phyloP scores from a whole-genome alignment of 208 protist species.

The Leishmania major region DNA sequence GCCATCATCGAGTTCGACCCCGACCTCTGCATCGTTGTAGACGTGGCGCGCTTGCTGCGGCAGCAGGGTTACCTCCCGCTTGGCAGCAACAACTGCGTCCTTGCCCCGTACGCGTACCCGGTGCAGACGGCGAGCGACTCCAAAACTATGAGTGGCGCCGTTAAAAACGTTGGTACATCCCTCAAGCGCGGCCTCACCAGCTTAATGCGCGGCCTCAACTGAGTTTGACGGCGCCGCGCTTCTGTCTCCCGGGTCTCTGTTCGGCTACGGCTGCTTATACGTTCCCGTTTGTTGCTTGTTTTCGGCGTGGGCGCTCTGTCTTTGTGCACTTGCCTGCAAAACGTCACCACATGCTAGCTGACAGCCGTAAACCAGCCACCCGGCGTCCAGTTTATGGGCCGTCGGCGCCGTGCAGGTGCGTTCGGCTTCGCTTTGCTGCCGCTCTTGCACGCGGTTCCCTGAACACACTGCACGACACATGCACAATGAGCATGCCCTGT shows the following conservation, averaged over 20 bases:
- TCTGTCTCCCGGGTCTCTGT: not conserved
- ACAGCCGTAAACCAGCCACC: not conserved
- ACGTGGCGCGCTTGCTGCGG: constrained; percentile 50
- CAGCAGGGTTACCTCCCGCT: constrained; percentile 41
- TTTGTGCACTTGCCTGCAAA: not conserved
- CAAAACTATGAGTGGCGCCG: constrained; percentile 30
- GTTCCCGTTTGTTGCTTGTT: not conserved
- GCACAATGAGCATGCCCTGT: too few relatives aligned
- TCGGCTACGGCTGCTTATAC: not conserved
- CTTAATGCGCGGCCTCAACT: constrained; percentile 73
- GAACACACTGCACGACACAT: too few relatives aligned
- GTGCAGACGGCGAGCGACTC: constrained; percentile 36
- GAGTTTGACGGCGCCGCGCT: not conserved
- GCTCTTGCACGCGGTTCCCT: too few relatives aligned
- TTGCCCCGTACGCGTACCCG: constrained; percentile 66
- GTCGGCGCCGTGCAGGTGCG: not conserved
- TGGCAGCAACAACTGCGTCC: constrained; percentile 39
- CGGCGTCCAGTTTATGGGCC: not conserved
- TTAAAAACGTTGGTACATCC: constrained; percentile 66
- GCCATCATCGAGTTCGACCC: constrained; percentile 74
- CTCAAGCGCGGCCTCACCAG: constrained; percentile 74
- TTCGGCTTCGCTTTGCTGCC: too few relatives aligned
- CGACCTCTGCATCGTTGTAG: constrained; percentile 42
- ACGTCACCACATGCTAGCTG: not conserved
- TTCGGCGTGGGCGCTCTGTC: not conserved